These are phyloP conservation scores for Allomyces javanicus DNA, from an alignment of 192 early-diverging fungal species.

Conservation along the genomic window DNA sequence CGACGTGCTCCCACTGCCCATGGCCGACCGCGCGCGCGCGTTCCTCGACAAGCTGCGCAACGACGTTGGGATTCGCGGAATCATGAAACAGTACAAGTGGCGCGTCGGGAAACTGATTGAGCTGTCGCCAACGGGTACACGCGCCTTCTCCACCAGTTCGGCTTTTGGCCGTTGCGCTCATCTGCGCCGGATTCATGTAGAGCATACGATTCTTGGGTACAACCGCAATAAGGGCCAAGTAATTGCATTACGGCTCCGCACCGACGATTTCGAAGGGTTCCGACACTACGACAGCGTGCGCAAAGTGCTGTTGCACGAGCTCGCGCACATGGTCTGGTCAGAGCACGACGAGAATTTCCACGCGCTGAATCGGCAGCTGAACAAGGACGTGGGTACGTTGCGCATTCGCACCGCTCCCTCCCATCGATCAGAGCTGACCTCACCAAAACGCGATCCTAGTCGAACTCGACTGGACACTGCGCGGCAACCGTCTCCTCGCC, in stretches of 20 bases:
- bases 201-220: constrained; percentile 47
- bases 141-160: too few relatives aligned
- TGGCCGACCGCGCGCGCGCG: constrained; percentile 23
- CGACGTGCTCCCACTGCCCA: constrained; percentile 33
- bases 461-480: too few relatives aligned
- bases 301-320: constrained; percentile 56
- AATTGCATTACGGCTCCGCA: constrained; percentile 56
- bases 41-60: constrained; percentile 44
- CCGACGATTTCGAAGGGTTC: constrained; percentile 56
- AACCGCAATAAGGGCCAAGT: constrained; percentile 45
- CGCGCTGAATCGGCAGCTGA: constrained; percentile 47
- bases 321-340: constrained; percentile 42
- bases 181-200: constrained; percentile 9
- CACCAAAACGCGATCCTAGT: too few relatives aligned
- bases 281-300: constrained; percentile 43
- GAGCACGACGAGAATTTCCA: constrained; percentile 56
- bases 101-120: constrained; percentile 43
- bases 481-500: too few relatives aligned
- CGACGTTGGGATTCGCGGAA: constrained; percentile 35
- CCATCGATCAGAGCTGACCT: too few relatives aligned
- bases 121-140: constrained; percentile 25
- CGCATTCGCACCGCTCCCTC: too few relatives aligned
- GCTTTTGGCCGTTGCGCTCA: too few relatives aligned
- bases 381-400: constrained; percentile 28
- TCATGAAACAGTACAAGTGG: constrained; percentile 43